phyloP scores from a whole-genome alignment of 164 flowering plant genomes.

The Magnolia sinica region DNA sequence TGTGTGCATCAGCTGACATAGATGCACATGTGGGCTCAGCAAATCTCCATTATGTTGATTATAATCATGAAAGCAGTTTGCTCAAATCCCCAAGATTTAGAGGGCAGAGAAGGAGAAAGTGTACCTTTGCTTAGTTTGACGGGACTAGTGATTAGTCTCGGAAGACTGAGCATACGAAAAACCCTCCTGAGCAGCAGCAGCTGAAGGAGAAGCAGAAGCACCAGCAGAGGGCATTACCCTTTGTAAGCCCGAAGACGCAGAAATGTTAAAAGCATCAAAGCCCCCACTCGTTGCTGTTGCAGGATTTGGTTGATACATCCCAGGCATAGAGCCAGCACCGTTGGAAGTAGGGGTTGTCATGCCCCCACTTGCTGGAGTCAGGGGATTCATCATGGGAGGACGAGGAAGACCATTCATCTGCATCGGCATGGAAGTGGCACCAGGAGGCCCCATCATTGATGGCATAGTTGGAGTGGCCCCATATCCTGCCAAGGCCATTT shows the following conservation, averaged over 20 bases:
- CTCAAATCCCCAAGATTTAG: no score
- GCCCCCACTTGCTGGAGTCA: conserved; percentile 43
- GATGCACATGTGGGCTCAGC: no score
- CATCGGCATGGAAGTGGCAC: conserved; percentile 50
- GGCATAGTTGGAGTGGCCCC: conserved; percentile 45
- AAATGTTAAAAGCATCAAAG: conserved; percentile 33
- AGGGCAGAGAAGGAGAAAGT: neutral
- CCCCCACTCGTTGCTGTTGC: conserved; percentile 41
- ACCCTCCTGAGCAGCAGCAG: conserved; percentile 12
- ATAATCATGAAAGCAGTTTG: no score
- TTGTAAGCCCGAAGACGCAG: conserved; percentile 15
- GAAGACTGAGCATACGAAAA: conserved; percentile 31
- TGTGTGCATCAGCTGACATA: no score
- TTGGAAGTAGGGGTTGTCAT: conserved; percentile 32
- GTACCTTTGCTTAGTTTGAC: neutral
- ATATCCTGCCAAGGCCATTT: conserved; percentile 36
- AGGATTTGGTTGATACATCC: conserved; percentile 44
- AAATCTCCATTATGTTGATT: neutral
- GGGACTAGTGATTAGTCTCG: conserved; percentile 31
- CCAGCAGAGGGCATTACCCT: conserved; percentile 7
- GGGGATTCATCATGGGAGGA: conserved; percentile 35
- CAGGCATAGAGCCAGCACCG: conserved; percentile 43
- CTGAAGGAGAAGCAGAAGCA: conserved; percentile 10
- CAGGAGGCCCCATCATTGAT: conserved; percentile 54
- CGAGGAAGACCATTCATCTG: conserved; percentile 52